Conservation (phyloP, 129 eudicot species). For the Calendula officinalis region DNA sequence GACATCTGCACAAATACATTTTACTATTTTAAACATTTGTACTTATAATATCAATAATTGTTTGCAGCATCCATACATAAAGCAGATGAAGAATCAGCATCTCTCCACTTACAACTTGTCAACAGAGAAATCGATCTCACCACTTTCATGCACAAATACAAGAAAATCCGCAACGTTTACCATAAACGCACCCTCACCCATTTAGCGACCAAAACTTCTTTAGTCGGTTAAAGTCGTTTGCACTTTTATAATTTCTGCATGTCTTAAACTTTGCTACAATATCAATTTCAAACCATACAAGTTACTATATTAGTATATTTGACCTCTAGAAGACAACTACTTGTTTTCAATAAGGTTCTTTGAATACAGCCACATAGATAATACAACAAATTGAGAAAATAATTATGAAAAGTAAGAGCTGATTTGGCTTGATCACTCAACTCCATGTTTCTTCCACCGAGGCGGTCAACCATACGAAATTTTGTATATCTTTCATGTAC, state of each 20-base stretch:
- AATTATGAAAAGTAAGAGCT: slow-evolving; percentile 67
- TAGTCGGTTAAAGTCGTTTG: slow-evolving; percentile 16
- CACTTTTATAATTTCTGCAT: slow-evolving; percentile 18
- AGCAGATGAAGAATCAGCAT: slow-evolving; percentile 35
- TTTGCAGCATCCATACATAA: slow-evolving; percentile 27
- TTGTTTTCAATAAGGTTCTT: slow-evolving; percentile 62
- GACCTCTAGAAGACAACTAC: too few relatives aligned
- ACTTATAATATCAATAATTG: slow-evolving; percentile 8
- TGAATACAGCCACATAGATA: slow-evolving; percentile 50
- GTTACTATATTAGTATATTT: slow-evolving; percentile 18
- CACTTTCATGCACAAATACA: slow-evolving; percentile 29
- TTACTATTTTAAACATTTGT: too few relatives aligned
- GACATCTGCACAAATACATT: too few relatives aligned
- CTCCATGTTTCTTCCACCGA: slow-evolving; percentile 86
- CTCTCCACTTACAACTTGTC: slow-evolving; percentile 36
- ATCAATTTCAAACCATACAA: slow-evolving; percentile 21
- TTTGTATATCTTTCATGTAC: slow-evolving; percentile 64
- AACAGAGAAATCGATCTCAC: slow-evolving; percentile 31
- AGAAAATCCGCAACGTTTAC: slow-evolving; percentile 27
- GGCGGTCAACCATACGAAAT: slow-evolving; percentile 74
- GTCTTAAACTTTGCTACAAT: slow-evolving; percentile 16
- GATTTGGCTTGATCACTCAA: slow-evolving; percentile 76
- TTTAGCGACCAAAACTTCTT: slow-evolving; percentile 25
- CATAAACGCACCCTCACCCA: slow-evolving; percentile 36
- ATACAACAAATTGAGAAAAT: slow-evolving; percentile 61